A percentile compares a stretch with the other conserved stretches of the same genome.
These are phyloP conservation scores for Saccharomycopsis oosterbeekiorum DNA, from an alignment of 805 yeast species.

Conservation along the genomic window DNA sequence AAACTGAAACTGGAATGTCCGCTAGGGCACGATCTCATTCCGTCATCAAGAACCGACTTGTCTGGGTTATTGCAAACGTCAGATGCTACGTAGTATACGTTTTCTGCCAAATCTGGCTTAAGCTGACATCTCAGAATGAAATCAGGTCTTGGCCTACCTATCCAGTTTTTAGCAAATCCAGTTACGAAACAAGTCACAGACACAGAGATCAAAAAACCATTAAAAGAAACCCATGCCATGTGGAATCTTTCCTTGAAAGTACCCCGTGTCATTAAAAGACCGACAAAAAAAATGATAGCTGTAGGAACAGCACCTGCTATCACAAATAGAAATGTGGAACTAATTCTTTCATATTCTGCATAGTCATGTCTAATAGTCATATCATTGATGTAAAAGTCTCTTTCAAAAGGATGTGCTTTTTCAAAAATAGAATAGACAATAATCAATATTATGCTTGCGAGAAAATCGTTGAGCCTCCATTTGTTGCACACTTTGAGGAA, in stretches of 20 bases:
- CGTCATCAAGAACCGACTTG: constrained; percentile 37
- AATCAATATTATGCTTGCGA: constrained; percentile 6
- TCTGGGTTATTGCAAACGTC: constrained; percentile 27
- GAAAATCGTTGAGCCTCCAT: constrained; percentile 16
- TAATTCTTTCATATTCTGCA: constrained; percentile 64
- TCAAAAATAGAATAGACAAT: constrained; percentile 12
- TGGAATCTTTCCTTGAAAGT: constrained; percentile 19
- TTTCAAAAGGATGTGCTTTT: constrained; percentile 49
- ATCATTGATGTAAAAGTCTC: constrained; percentile 73
- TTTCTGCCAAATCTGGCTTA: constrained; percentile 34
- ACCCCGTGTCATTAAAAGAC: constrained; percentile 24
- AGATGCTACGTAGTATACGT: constrained; percentile 44
- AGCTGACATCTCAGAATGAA: constrained; percentile 80
- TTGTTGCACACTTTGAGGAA: neutral
- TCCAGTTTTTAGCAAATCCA: constrained; percentile 70
- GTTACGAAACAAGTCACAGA: constrained; percentile 55
- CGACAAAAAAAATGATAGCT: constrained; percentile 27
- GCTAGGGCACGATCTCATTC: constrained; percentile 75
- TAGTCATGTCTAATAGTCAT: constrained; percentile 72
- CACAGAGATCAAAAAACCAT: constrained; percentile 58
- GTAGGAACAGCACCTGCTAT: constrained; percentile 46
- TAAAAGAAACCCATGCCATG: constrained; percentile 40
- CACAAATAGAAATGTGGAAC: constrained; percentile 41
- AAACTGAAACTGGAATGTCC: constrained; percentile 72
- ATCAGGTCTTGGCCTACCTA: constrained; percentile 91